phyloP scores from a whole-genome alignment of 441 rosid genomes.

The Croton setiger region DNA sequence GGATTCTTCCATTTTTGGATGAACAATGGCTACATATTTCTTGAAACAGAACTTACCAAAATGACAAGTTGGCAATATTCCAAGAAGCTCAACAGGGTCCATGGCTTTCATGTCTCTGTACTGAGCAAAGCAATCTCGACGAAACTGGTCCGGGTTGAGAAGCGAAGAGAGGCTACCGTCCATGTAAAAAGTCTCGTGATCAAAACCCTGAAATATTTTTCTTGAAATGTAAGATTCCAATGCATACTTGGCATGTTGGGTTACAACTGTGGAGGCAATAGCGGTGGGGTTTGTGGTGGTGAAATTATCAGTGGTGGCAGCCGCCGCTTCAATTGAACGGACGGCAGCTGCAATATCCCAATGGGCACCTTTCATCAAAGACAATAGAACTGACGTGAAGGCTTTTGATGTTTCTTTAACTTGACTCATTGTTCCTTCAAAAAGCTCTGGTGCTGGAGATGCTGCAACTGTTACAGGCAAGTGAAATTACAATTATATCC shows the following conservation, averaged over 20 bases:
- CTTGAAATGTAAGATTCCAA: slow-evolving; percentile 70
- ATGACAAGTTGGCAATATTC: slow-evolving; percentile 76
- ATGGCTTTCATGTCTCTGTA: slow-evolving; percentile 90
- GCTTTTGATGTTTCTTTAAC: slow-evolving; percentile 78
- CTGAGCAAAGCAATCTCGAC: slow-evolving; percentile 82
- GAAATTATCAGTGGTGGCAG: slow-evolving; percentile 35
- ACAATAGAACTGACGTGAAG: slow-evolving; percentile 70
- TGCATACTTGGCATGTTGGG: slow-evolving; percentile 80
- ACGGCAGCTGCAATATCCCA: slow-evolving; percentile 95
- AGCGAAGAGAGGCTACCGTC: slow-evolving; percentile 91
- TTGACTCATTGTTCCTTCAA: slow-evolving; percentile 64
- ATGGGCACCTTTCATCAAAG: slow-evolving; percentile 83
- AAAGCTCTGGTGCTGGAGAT: slow-evolving; percentile 71
- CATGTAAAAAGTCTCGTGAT: slow-evolving; percentile 94
- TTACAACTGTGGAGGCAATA: slow-evolving; percentile 43
- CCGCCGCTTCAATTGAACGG: slow-evolving; percentile 90
- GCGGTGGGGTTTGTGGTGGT: slow-evolving; percentile 24
- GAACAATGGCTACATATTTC: slow-evolving; percentile 75
- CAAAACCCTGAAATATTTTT: slow-evolving; percentile 82
- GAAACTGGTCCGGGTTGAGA: slow-evolving; percentile 78
- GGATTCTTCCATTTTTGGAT: slow-evolving; percentile 91
- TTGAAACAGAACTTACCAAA: slow-evolving; percentile 87
- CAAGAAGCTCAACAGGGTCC: slow-evolving; percentile 92
- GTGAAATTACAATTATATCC: not conserved
- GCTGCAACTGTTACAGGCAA: slow-evolving; percentile 43